Evolutionary conservation across 140 eudicot species (phyloP).

Genomic region (Cichorium intybus): DNA sequence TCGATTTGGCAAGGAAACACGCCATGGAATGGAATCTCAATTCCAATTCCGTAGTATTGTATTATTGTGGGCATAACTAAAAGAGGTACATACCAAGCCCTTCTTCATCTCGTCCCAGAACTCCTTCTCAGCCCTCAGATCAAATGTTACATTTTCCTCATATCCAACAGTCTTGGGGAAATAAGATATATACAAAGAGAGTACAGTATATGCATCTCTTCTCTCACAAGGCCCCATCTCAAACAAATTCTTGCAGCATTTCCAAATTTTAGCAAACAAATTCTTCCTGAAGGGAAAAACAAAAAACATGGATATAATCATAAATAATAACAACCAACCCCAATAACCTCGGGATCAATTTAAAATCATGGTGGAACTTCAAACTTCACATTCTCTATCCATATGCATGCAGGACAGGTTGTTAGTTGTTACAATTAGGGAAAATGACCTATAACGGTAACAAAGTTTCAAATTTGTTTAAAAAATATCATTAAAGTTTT

Average conservation of each 20-base stretch:
- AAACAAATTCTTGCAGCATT: slow-evolving; percentile 70
- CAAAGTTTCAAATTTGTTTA: too few species aligned
- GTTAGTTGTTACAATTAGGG: too few species aligned
- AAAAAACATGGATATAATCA: background rate
- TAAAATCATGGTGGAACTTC: too few species aligned
- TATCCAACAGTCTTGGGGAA: slow-evolving; percentile 36
- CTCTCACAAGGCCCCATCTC: slow-evolving; percentile 68
- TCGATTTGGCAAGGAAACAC: too few species aligned
- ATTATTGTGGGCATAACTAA: background rate
- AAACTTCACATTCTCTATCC: too few species aligned
- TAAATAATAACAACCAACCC: too few species aligned
- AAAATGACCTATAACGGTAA: too few species aligned
- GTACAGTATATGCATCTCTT: slow-evolving; percentile 76
- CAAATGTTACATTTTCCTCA: slow-evolving; percentile 41
- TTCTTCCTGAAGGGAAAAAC: slow-evolving; percentile 42
- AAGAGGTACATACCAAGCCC: slow-evolving; percentile 67
- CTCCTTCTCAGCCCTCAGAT: slow-evolving; percentile 51
- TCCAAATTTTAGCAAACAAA: slow-evolving; percentile 57
- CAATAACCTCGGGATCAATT: too few species aligned
- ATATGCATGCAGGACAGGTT: too few species aligned
- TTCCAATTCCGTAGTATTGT: background rate
- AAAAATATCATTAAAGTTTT: too few species aligned
- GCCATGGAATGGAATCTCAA: too few species aligned
- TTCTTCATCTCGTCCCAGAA: slow-evolving; percentile 87
- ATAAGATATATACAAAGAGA: slow-evolving; percentile 71